A percentile compares a stretch with the other conserved stretches of the same genome.
Conservation (phyloP, 2,329 filamentous ascomycete genomes). For the Basipetospora chlamydospora region DNA sequence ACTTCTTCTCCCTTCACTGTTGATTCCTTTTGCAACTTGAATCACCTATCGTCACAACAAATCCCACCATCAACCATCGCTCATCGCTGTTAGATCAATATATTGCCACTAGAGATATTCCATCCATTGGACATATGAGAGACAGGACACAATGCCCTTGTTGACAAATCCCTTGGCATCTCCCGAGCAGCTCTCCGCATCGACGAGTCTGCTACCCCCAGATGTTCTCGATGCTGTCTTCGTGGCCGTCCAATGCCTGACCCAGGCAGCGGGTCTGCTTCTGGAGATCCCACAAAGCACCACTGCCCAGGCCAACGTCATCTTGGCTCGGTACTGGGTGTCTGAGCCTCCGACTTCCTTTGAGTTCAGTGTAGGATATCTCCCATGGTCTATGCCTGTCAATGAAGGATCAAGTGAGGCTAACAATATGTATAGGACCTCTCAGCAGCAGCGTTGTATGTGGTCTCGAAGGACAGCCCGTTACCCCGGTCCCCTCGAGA, state of each 20-base stretch:
- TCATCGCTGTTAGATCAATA: no score
- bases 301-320: constrained; percentile 70
- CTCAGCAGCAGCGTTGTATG: constrained; percentile 68
- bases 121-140: no score
- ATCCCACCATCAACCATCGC: no score
- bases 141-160: constrained; percentile 2
- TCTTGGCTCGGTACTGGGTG: constrained; percentile 71
- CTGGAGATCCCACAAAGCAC: constrained; percentile 74
- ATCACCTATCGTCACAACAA: no score
- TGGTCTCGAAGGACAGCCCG: constrained; percentile 70
- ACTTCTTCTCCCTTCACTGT: no score
- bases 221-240: constrained; percentile 60
- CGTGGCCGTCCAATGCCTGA: constrained; percentile 56
- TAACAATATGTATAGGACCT: constrained; percentile 41
- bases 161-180: constrained; percentile 61
- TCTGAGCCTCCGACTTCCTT: constrained; percentile 37
- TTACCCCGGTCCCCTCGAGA: constrained; percentile 64
- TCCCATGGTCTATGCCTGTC: background rate
- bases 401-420: background rate
- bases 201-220: constrained; percentile 43
- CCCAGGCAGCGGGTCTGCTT: constrained; percentile 66
- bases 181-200: constrained; percentile 49
- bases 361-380: constrained; percentile 37
- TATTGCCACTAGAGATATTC: no score
- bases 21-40: no score